phyloP scores from a whole-genome alignment of 257 asterid genomes.

The Gentiana dahurica region DNA sequence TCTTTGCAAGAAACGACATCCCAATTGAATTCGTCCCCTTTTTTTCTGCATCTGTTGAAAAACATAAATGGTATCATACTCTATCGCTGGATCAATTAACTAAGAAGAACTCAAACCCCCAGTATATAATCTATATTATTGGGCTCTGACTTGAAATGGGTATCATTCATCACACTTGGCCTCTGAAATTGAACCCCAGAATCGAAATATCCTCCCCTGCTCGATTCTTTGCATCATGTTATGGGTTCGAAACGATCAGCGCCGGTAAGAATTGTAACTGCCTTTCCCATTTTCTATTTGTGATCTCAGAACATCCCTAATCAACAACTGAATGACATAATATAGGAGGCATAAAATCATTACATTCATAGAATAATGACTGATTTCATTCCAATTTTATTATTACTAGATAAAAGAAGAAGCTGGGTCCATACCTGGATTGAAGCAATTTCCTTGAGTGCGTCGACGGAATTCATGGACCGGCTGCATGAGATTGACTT shows the following conservation, averaged over 20 bases:
- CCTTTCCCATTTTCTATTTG: no score
- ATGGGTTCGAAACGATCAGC: neutral
- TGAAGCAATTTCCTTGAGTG: no score
- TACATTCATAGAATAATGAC: no score
- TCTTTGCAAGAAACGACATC: constrained; percentile 32
- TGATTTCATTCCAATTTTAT: no score
- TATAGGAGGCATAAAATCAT: no score
- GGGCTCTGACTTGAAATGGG: neutral
- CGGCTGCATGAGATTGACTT: no score
- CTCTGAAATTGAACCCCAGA: constrained; percentile 7
- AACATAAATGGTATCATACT: constrained; percentile 8
- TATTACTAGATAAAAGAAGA: no score
- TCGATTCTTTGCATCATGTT: constrained; percentile 5
- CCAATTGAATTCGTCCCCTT: constrained; percentile 16
- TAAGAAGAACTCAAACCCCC: constrained; percentile 13
- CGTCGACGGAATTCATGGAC: no score
- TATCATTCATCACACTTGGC: constrained; percentile 9
- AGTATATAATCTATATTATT: constrained; percentile 1
- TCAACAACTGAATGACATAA: no score
- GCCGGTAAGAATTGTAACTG: no score
- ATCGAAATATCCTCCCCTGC: constrained; percentile 5
- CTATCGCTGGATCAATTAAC: constrained; percentile 8
- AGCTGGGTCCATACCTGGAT: no score
- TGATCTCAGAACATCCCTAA: no score
- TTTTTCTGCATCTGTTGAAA: constrained; percentile 3